Conservation (phyloP, 2,329 filamentous ascomycete genomes). For the Mycosphaerelloides madeirae region DNA sequence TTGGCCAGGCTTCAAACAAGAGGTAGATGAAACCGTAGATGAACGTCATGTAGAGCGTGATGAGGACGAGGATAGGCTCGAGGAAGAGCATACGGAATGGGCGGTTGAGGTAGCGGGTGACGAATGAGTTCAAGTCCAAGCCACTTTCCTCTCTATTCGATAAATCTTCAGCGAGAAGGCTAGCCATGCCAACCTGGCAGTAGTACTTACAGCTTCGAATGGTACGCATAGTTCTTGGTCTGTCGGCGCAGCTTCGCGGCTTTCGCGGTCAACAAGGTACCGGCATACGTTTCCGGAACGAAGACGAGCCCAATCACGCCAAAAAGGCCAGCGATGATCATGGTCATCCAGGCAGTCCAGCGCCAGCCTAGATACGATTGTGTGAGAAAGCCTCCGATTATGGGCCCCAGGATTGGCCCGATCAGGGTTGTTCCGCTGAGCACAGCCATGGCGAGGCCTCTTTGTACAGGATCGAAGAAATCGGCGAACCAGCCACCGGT, state of each 20-base stretch:
- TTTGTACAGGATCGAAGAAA: slow-evolving; percentile 38
- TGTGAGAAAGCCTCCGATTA: slow-evolving; percentile 45
- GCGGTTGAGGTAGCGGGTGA: slow-evolving; percentile 39
- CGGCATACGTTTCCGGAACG: slow-evolving; percentile 53
- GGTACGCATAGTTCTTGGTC: slow-evolving; percentile 38
- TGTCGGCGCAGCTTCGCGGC: slow-evolving; percentile 26
- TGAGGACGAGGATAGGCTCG: slow-evolving; percentile 44
- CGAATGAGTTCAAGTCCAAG: slow-evolving; percentile 35
- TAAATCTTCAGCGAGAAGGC: too few relatives aligned
- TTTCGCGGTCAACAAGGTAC: slow-evolving; percentile 38
- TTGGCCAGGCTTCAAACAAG: slow-evolving; percentile 31
- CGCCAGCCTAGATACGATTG: slow-evolving; percentile 39
- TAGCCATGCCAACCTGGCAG: too few relatives aligned
- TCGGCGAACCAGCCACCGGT: slow-evolving; percentile 44
- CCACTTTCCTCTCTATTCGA: slow-evolving; percentile 39
- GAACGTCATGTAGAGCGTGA: slow-evolving; percentile 31
- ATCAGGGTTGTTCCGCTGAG: slow-evolving; percentile 65
- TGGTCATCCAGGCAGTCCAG: slow-evolving; percentile 40
- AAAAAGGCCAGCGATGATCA: slow-evolving; percentile 38
- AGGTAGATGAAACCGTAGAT: slow-evolving; percentile 23
- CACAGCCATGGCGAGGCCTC: slow-evolving; percentile 52
- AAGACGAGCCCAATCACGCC: slow-evolving; percentile 39
- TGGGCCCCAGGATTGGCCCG: slow-evolving; percentile 57
- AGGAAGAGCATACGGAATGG: slow-evolving; percentile 42
- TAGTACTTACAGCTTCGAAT: slow-evolving; percentile 37